Conservation (phyloP, 164 flowering plant species). For the Berberis vulgaris region DNA sequence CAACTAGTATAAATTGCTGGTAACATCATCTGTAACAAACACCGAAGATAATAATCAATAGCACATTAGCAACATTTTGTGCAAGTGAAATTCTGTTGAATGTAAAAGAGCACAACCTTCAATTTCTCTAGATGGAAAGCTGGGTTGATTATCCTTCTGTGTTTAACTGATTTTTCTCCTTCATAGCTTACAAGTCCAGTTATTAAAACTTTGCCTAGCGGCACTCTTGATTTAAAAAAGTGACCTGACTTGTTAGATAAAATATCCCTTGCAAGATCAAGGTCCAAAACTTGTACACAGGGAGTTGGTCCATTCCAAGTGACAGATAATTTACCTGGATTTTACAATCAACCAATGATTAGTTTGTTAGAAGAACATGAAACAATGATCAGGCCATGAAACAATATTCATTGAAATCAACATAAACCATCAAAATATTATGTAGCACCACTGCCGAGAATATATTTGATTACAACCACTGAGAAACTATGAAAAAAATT, state of each 20-base stretch:
- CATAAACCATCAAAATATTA: not conserved
- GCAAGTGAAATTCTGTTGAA: not conserved
- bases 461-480: too few species aligned
- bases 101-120: conserved; percentile 11
- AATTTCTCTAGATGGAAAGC: conserved; percentile 24
- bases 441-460: too few species aligned
- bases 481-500: not conserved
- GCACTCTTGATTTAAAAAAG: conserved; percentile 8
- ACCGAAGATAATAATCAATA: not conserved
- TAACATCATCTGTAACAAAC: conserved; percentile 6
- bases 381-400: not conserved
- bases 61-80: not conserved
- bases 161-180: conserved; percentile 23
- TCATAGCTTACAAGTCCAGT: conserved; percentile 13
- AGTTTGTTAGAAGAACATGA: not conserved
- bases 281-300: conserved; percentile 15
- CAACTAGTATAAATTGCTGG: conserved; percentile 9
- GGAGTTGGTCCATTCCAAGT: conserved; percentile 24
- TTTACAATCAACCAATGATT: not conserved
- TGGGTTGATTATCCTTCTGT: conserved; percentile 20
- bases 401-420: not conserved
- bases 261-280: conserved; percentile 15
- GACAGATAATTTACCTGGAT: conserved; percentile 9
- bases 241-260: conserved; percentile 10
- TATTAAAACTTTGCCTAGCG: conserved; percentile 1